These are phyloP conservation scores for Beta macrorhiza DNA, from an alignment of 179 eudicot genomes.

Conservation along the genomic window DNA sequence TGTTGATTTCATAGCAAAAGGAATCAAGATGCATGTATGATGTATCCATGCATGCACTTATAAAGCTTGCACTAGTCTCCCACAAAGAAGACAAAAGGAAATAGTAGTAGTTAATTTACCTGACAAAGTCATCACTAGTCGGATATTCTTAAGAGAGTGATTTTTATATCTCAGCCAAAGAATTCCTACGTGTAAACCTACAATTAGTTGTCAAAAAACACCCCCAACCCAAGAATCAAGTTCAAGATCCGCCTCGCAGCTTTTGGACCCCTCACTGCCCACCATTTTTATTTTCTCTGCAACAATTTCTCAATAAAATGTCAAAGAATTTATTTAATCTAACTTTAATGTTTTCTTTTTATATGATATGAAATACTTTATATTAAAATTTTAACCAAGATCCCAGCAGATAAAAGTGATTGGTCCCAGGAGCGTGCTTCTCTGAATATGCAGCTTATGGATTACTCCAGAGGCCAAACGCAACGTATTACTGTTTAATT, in stretches of 20 bases:
- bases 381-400: too few species aligned
- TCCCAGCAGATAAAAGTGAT: neutral
- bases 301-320: too few species aligned
- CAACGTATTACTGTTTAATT: neutral
- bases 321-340: too few species aligned
- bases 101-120: neutral
- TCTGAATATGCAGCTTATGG: neutral
- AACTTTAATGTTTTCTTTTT: too few species aligned
- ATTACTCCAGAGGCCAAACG: neutral
- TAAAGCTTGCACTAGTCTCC: neutral
- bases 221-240: slow-evolving; percentile 23
- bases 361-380: too few species aligned
- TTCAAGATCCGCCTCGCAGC: slow-evolving; percentile 14
- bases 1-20: too few species aligned
- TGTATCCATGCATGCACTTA: neutral
- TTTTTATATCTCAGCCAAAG: neutral
- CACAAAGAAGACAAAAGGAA: neutral
- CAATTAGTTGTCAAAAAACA: slow-evolving; percentile 15
- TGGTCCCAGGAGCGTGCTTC: slow-evolving; percentile 21
- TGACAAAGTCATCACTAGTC: neutral
- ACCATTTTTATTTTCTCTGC: neutral
- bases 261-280: slow-evolving; percentile 9
- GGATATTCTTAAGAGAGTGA: neutral
- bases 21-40: neutral
- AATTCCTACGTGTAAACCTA: neutral